phyloP scores from a whole-genome alignment of 306 rosid genomes.

The Vicia sativa region DNA sequence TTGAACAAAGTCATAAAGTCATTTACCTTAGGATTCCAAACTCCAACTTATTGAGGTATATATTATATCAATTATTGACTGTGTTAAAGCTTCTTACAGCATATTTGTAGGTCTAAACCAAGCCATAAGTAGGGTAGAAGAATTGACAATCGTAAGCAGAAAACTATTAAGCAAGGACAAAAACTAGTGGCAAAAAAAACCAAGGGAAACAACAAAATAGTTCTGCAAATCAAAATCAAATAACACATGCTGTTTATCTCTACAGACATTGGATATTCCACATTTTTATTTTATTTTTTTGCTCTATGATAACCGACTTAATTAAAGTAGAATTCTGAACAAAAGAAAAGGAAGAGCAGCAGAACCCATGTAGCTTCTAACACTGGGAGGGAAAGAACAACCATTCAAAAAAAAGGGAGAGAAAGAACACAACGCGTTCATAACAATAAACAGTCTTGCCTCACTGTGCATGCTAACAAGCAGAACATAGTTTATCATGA shows the following conservation, averaged over 20 bases:
- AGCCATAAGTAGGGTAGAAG: not conserved
- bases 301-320: not conserved
- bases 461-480: slow-evolving; percentile 72
- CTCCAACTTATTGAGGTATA: slow-evolving; percentile 7
- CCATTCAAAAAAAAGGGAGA: too few relatives aligned
- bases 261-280: too few relatives aligned
- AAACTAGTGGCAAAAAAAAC: not conserved
- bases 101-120: not conserved
- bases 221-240: too few relatives aligned
- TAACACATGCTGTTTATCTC: too few relatives aligned
- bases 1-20: not conserved
- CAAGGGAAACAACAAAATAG: too few relatives aligned
- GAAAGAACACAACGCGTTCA: too few relatives aligned
- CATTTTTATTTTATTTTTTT: too few relatives aligned
- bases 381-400: too few relatives aligned
- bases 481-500: slow-evolving; percentile 62
- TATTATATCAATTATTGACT: slow-evolving; percentile 1
- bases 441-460: slow-evolving; percentile 36
- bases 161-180: slow-evolving; percentile 1
- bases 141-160: slow-evolving; percentile 5
- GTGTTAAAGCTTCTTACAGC: slow-evolving; percentile 12
- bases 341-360: not conserved
- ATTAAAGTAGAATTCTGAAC: not conserved
- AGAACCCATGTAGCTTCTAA: too few relatives aligned
- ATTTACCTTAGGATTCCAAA: slow-evolving; percentile 14